phyloP scores from a whole-genome alignment of 2,329 filamentous ascomycete genomes.

The Phyllosticta capitalensis region DNA sequence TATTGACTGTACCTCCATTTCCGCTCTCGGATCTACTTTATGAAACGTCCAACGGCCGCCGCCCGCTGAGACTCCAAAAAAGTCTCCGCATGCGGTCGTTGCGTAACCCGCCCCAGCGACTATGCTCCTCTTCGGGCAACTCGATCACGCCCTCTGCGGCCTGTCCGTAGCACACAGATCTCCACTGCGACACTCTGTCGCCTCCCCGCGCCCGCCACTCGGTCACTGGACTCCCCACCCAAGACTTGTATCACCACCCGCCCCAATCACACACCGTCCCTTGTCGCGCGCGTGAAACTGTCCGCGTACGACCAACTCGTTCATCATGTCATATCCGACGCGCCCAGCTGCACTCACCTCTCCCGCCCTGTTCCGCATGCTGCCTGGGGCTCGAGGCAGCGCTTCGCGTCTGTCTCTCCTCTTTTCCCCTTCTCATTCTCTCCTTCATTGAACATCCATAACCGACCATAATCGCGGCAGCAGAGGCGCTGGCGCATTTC shows the following conservation, averaged over 20 bases:
- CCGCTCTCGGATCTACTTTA: no score
- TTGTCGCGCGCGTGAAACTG: conserved; percentile 11
- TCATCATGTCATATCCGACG: background rate
- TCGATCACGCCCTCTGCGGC: background rate
- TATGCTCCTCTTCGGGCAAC: background rate
- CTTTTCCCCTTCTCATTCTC: conserved; percentile 9
- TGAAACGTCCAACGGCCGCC: no score
- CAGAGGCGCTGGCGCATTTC: conserved; percentile 5
- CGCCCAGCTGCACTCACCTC: background rate
- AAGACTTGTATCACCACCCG: background rate
- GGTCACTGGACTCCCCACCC: no score
- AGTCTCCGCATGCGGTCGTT: background rate
- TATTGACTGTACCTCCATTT: no score
- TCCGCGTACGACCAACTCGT: conserved; percentile 2
- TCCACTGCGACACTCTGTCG: background rate
- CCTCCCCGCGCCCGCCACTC: background rate
- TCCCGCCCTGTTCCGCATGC: background rate
- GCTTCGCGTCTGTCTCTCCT: conserved; percentile 9
- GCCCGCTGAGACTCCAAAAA: no score
- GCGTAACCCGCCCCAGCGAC: background rate
- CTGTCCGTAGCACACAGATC: background rate
- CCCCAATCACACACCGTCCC: conserved; percentile 1
- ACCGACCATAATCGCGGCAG: background rate
- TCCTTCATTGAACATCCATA: background rate
- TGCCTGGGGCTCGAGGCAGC: background rate